Percentiles rank a stretch among this genome's conserved stretches.
Evolutionary conservation across 257 asterid genomes (phyloP).

Genomic region (Fraxinus cuspidata): DNA sequence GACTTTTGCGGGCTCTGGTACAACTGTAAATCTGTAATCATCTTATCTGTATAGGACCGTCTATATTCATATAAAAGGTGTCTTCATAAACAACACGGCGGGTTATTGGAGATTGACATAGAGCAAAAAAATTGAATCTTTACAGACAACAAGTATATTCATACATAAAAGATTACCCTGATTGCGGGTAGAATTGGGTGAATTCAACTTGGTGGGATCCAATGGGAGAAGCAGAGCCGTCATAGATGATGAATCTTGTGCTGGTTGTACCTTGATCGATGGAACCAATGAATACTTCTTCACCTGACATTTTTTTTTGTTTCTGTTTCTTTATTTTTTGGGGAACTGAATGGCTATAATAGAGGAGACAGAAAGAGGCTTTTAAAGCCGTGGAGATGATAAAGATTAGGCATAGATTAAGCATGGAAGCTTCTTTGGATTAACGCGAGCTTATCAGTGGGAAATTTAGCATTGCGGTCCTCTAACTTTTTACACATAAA

Average conservation of each 20-base stretch:
- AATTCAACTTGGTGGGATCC: constrained; percentile 93
- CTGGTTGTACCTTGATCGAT: constrained; percentile 98
- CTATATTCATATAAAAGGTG: background rate
- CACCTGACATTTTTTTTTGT: constrained; percentile 32
- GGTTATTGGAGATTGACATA: background rate
- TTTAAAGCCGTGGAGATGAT: background rate
- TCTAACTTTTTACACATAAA: background rate
- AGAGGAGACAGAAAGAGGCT: background rate
- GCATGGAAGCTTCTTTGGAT: background rate
- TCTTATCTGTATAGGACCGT: background rate
- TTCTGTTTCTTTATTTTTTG: background rate
- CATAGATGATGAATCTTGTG: constrained; percentile 89
- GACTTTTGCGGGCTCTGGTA: background rate
- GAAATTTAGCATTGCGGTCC: background rate
- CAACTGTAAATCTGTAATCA: background rate
- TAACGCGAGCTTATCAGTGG: background rate
- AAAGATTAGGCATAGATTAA: background rate
- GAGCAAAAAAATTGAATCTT: constrained; percentile 6
- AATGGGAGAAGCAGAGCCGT: constrained; percentile 53
- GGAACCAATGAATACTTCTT: constrained; percentile 68
- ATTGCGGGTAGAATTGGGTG: constrained; percentile 84
- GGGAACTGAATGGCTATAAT: background rate
- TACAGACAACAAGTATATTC: background rate
- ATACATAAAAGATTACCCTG: constrained; percentile 53
- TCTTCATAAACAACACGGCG: no score